Evolutionary conservation across 2,329 filamentous ascomycete species (phyloP), one percentile per base, ranked within the genome.

Genomic region (Sodiomyces alkalinus): DNA sequence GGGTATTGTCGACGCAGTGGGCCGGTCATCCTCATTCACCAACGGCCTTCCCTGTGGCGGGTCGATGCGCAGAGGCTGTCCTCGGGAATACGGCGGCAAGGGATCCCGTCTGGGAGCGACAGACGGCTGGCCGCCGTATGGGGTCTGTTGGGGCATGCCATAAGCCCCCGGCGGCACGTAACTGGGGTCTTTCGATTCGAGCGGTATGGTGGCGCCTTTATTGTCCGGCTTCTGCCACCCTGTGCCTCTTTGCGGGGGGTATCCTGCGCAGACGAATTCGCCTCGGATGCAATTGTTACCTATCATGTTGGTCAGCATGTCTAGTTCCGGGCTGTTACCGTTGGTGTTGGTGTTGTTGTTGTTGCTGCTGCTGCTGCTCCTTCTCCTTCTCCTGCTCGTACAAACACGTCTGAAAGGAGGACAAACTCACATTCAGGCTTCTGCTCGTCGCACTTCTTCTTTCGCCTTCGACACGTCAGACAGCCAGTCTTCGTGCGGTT

Each of bases 401-500:
- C n/a, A n/a, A 18, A 26, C 17, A 14, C 17, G 22, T 22, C n/a
- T n/a, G n/a, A n/a, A n/a, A n/a, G n/a, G n/a, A n/a, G n/a, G n/a
- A n/a, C n/a, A n/a, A n/a, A 62, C 80, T 64, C 63, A 92, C 90
- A 96, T 52, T 83, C 74, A 16, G 90, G 90, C 51, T 92, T 92
- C 30, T 69, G 70, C 58, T 96, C 90, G 48, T 96, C 87, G 47
- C 90, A 96, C 56, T 96, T 96, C 72, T 96, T 96, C 67, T 96
- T 96, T 33, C 87, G 70, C 47, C 73, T 72, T 34, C 87, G 69
- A 50, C 87, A 96, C 5, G 87, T 96, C 54, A 92, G 73, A 51
- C 87, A 96, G 18, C 86, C 85, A 7, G 86, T 94, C 57, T 96
- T 96, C 13, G 87, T 94, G 33, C 87, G 70, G 52, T 94, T 93